Evolutionary conservation across 441 rosid genomes (phyloP).

Genomic region (Syzygium malaccense): DNA sequence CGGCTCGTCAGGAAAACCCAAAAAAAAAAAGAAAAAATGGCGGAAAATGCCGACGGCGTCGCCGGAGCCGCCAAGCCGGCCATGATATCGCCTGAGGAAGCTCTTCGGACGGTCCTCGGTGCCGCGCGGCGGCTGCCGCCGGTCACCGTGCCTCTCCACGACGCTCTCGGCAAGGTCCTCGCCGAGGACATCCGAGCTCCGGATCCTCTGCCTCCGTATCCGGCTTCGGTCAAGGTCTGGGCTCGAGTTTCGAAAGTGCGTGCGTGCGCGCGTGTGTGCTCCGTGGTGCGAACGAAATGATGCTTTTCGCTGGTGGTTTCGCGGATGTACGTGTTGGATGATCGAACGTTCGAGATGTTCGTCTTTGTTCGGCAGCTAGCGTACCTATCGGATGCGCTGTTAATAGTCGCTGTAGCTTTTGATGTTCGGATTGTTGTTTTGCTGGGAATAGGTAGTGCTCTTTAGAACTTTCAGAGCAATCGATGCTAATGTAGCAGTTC

Average conservation of each 20-base stretch:
- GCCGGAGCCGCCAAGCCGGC: constrained; percentile 1
- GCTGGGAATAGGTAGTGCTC: neutral
- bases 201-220: constrained; percentile 91
- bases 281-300: neutral
- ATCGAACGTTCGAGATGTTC: neutral
- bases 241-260: neutral
- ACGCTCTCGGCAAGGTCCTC: constrained; percentile 74
- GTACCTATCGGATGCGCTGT: neutral
- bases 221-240: constrained; percentile 74
- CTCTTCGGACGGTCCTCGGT: constrained; percentile 42
- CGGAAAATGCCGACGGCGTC: neutral
- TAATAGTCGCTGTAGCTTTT: neutral
- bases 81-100: constrained; percentile 66
- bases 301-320: neutral
- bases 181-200: constrained; percentile 78
- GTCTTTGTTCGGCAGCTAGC: neutral
- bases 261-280: neutral
- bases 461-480: neutral
- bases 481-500: neutral
- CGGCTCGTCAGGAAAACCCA: neutral
- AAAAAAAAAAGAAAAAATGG: neutral
- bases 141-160: constrained; percentile 39
- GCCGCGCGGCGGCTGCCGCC: constrained; percentile 57
- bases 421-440: neutral
- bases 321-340: neutral